phyloP scores from a whole-genome alignment of 805 yeast genomes.

The Ogataea paradorogensis region DNA sequence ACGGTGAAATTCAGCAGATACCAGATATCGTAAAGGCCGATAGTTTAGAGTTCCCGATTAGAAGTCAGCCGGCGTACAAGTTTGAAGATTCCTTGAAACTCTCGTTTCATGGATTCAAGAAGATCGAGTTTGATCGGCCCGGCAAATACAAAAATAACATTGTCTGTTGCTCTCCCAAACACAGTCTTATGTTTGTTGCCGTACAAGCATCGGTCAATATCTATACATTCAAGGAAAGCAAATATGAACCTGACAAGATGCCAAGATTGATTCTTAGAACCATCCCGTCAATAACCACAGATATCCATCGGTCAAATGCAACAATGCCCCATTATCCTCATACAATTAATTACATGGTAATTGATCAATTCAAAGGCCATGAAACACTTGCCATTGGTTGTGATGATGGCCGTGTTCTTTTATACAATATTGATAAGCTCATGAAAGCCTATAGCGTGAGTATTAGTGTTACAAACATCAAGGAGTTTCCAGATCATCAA shows the following conservation, averaged over 20 bases:
- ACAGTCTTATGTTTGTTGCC: conserved; percentile 29
- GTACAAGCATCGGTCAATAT: conserved; percentile 36
- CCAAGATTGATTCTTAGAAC: conserved; percentile 39
- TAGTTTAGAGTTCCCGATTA: conserved; percentile 23
- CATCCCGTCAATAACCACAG: conserved; percentile 39
- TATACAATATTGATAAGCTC: conserved; percentile 36
- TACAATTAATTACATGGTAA: conserved; percentile 50
- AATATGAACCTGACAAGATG: conserved; percentile 28
- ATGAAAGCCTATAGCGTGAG: conserved; percentile 14
- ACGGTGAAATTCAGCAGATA: conserved; percentile 13
- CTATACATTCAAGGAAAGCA: conserved; percentile 32
- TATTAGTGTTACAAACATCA: conserved; percentile 4
- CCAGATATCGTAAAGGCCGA: conserved; percentile 20
- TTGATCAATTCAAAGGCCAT: conserved; percentile 34
- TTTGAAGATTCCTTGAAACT: conserved; percentile 33
- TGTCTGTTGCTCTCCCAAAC: conserved; percentile 23
- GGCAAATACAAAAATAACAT: conserved; percentile 43
- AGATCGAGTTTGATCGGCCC: conserved; percentile 26
- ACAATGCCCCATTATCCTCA: conserved; percentile 57
- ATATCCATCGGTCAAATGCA: conserved; percentile 34
- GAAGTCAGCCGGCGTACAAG: conserved; percentile 35
- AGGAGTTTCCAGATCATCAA: conserved; percentile 25
- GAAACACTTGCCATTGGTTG: conserved; percentile 48
- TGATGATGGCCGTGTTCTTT: conserved; percentile 53
- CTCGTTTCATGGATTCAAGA: conserved; percentile 17